Evolutionary conservation across 495 filamentous ascomycete genomes (phyloP).

Genomic region (Cudoniella acicularis): DNA sequence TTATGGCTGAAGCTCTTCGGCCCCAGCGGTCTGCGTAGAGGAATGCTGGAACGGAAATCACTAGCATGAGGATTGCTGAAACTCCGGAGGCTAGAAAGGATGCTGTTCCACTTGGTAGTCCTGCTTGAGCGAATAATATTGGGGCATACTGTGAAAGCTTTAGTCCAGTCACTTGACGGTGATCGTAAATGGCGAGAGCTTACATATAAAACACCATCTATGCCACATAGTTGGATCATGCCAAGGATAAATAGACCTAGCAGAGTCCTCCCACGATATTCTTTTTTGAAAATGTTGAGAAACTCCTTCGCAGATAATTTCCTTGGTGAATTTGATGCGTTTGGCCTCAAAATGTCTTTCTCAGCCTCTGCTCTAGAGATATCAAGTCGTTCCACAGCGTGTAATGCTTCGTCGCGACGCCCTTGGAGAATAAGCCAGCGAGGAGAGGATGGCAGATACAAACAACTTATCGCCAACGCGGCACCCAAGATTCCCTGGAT

Average conservation of each 20-base stretch:
- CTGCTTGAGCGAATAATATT: constrained; percentile 47
- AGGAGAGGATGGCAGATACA: constrained; percentile 39
- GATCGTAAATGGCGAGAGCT: no score
- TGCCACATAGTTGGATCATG: constrained; percentile 47
- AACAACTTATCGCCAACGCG: constrained; percentile 34
- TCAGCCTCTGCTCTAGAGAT: neutral
- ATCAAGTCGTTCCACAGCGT: neutral
- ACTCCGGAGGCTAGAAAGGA: constrained; percentile 53
- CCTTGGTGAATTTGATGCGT: neutral
- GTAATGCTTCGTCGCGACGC: neutral
- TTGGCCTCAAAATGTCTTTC: neutral
- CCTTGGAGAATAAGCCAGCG: constrained; percentile 33
- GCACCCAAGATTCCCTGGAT: constrained; percentile 41
- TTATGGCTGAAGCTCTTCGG: constrained; percentile 53
- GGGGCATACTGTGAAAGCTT: constrained; percentile 50
- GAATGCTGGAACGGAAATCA: constrained; percentile 43
- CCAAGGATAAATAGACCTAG: constrained; percentile 47
- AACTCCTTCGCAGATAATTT: neutral
- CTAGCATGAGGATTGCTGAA: constrained; percentile 46
- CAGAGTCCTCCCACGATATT: constrained; percentile 36
- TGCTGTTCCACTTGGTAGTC: constrained; percentile 37
- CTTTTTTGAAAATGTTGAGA: constrained; percentile 33
- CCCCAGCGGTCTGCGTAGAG: constrained; percentile 61
- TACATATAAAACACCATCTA: constrained; percentile 51
- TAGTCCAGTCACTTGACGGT: no score